phyloP scores from a whole-genome alignment of 768 basidiomycete species.

The Naematelia aurantialba region DNA sequence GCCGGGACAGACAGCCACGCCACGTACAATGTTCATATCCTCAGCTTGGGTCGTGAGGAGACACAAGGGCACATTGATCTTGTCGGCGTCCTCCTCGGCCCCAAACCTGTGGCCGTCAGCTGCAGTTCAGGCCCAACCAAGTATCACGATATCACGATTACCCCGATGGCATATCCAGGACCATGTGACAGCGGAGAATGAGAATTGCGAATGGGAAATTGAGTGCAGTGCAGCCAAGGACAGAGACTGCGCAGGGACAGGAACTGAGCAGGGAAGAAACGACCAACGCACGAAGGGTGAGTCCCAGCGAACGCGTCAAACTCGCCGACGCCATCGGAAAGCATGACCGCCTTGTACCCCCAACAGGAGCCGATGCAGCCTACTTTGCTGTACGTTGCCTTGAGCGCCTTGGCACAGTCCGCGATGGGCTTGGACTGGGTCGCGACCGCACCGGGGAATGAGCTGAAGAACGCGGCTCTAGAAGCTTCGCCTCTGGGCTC shows the following conservation, averaged over 20 bases:
- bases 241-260: background rate
- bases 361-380: slow-evolving; percentile 44
- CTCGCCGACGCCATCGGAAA: slow-evolving; percentile 10
- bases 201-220: too few species aligned
- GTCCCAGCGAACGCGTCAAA: slow-evolving; percentile 50
- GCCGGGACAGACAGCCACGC: background rate
- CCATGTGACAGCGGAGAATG: too few species aligned
- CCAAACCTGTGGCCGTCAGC: slow-evolving; percentile 46
- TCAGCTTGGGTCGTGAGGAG: slow-evolving; percentile 63
- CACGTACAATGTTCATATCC: slow-evolving; percentile 57
- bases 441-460: slow-evolving; percentile 58
- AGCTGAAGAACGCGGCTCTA: slow-evolving; percentile 55
- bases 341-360: slow-evolving; percentile 31
- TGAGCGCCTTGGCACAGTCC: slow-evolving; percentile 22
- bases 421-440: slow-evolving; percentile 13
- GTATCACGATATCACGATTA: too few species aligned
- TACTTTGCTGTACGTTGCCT: slow-evolving; percentile 17
- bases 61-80: slow-evolving; percentile 58
- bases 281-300: slow-evolving; percentile 58
- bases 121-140: too few species aligned
- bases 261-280: background rate
- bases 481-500: slow-evolving; percentile 50
- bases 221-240: background rate
- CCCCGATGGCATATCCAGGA: too few species aligned
- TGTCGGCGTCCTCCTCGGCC: slow-evolving; percentile 55